Evolutionary conservation across 768 basidiomycete genomes (phyloP), one percentile per base, ranked within the genome.

Genomic region (Tubosaeta sp.): DNA sequence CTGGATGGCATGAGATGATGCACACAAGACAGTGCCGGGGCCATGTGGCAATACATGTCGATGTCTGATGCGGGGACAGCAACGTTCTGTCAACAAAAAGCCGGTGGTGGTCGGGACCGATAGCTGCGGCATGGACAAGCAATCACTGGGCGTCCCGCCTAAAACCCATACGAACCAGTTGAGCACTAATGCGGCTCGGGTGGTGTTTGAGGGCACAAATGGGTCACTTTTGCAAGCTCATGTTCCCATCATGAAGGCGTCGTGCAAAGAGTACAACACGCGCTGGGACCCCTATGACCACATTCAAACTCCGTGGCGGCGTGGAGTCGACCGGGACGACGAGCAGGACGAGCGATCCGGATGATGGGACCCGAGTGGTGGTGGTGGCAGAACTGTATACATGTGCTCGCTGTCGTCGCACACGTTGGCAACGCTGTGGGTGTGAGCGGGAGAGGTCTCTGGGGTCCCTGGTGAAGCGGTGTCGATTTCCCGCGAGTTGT

Each of bases 401-500:
- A 22, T 5, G 44, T 21, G 16, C 22, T 49, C 32, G 44, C 1
- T 49, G 51, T 49, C 53, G 53, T 47, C 34, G 41, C 13, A 24
- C 16, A 6, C 39, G 51, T 30, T 35, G 43, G 19, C 14, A 50
- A 29, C 24, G 34, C 27, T 14, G 30, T 32, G 45, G 2, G 31
- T 7, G n/a, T 6, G 13, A 5, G 7, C 10, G 2, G 45, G 22
- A 1, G 51, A 35, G 31, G 64, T 59, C 14, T 29, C 44, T 59
- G 64, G 65, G 62, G 64, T 62, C 63, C 52, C n/a, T 36, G 27
- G 0, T 25, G 51, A 59, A 61, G 57, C 58, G 48, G 61, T 66
- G 63, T 63, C 35, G 40, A 52, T 51, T 69, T 67, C 67, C 67
- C 66, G 67, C 68, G 45, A 46, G 55, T 64, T 43, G 63, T 62